phyloP scores from a whole-genome alignment of 768 basidiomycete genomes.

The Phlegmacium glaucopus region DNA sequence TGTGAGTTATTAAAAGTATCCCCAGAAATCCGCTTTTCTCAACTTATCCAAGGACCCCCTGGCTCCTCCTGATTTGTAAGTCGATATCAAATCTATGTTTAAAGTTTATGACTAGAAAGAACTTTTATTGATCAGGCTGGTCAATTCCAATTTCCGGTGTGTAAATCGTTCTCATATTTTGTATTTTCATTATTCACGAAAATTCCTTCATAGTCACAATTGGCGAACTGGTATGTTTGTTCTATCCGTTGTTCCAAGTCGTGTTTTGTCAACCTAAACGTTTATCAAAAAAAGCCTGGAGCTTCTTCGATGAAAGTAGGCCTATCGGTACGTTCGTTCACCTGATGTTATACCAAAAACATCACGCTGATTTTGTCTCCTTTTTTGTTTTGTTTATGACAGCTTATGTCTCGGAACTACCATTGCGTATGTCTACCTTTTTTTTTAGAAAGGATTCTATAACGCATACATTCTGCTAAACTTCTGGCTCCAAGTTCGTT shows the following conservation, averaged over 20 bases:
- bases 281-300: slow-evolving; percentile 33
- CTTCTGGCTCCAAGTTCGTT: slow-evolving; percentile 41
- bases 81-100: not conserved
- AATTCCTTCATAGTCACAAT: slow-evolving; percentile 31
- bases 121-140: slow-evolving; percentile 26
- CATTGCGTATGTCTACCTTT: slow-evolving; percentile 14
- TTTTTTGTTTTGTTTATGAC: not conserved
- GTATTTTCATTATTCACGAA: not conserved
- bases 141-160: slow-evolving; percentile 41
- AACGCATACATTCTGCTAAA: not conserved
- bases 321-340: slow-evolving; percentile 33
- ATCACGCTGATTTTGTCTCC: not conserved
- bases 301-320: slow-evolving; percentile 35
- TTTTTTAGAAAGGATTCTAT: not conserved
- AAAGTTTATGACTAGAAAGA: not conserved
- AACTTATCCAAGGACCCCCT: slow-evolving; percentile 32
- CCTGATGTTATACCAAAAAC: not conserved
- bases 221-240: slow-evolving; percentile 41
- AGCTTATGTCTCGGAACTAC: slow-evolving; percentile 44
- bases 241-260: not conserved
- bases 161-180: slow-evolving; percentile 4
- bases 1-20: slow-evolving; percentile 21
- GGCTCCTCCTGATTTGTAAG: slow-evolving; percentile 42
- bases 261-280: not conserved
- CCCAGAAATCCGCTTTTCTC: not conserved